Evolutionary conservation across 2,329 filamentous ascomycete genomes (phyloP), one percentile per base, ranked within the genome.

Genomic region (Passalora sequoiae): DNA sequence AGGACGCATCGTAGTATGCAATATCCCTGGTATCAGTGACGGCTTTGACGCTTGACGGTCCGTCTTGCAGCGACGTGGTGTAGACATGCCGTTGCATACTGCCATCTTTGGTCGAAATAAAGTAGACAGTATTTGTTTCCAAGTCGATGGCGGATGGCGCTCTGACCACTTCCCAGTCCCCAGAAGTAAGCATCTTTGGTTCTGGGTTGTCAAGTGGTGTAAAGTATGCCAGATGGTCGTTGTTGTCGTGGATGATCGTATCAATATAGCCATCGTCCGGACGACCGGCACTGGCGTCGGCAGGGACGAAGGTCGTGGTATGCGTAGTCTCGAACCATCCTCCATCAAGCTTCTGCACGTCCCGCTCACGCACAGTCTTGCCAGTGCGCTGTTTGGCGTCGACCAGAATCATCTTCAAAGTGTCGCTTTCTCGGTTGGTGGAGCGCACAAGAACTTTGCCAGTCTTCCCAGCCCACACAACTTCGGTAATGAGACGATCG

Each of bases 321-420:
- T 95, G 84, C 1, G 88, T 87, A 30, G 95, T 87, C 67, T 98
- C 92, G 57, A 96, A 91, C 92, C 92, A 98, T 24, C 92, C 94
- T 16, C 89, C 89, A 63, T 98, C 92, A n/a, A 96, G 73, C 44
- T 83, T 75, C 52, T 81, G 78, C 37, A 96, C 80, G 63, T 98
- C 81, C 37, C 86, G 77, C 15, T 81, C 84, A 51, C 91, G 77
- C 36, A 96, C 81, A 1, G 86, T 83, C 64, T 84, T 85, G 21
- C 87, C 89, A 15, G 77, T 81, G 36, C 88, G 82, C 3, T 74
- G 69, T 16, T 72, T 68, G 4, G 92, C 85, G 61, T 98, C 87
- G 43, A 97, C 81, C 4, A 97, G 73, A 5, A 94, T 81, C 19
- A 96, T 81, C 52, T 86, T 88, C 62, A 97, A 76, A n/a, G 88